phyloP scores from a whole-genome alignment of 2,329 filamentous ascomycete species.

The Rutstroemia sp. region DNA sequence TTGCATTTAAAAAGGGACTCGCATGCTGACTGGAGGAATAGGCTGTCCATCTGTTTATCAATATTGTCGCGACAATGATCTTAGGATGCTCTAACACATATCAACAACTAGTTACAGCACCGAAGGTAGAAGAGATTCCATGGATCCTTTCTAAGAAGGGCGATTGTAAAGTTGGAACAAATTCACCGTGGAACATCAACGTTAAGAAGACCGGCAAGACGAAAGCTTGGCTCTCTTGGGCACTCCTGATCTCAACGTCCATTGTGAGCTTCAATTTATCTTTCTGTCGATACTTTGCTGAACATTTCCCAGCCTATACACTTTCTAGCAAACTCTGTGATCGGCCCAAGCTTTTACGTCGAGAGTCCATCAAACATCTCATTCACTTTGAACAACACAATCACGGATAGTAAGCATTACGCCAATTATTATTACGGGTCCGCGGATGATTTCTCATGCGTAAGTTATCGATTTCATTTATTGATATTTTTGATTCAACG shows the following conservation, averaged over 20 bases:
- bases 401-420: neutral
- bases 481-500: neutral
- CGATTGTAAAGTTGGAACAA: constrained; percentile 17
- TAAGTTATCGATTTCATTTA: neutral
- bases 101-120: constrained; percentile 17
- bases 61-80: constrained; percentile 19
- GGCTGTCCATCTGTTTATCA: constrained; percentile 16
- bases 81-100: constrained; percentile 20
- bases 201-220: constrained; percentile 15
- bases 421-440: neutral
- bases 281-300: neutral
- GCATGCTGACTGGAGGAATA: neutral
- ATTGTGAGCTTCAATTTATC: constrained; percentile 10
- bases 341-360: constrained; percentile 17
- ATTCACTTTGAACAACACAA: too few species aligned
- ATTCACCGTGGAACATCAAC: constrained; percentile 18
- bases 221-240: constrained; percentile 16
- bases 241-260: constrained; percentile 18
- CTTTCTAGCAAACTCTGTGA: constrained; percentile 20
- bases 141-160: constrained; percentile 16
- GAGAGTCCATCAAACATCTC: constrained; percentile 12
- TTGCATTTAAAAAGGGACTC: neutral
- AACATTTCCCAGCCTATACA: constrained; percentile 13
- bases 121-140: constrained; percentile 14
- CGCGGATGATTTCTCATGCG: constrained; percentile 6